A percentile compares a stretch with the other conserved stretches of the same genome.
Evolutionary conservation across 495 filamentous ascomycete species (phyloP).

Genomic region (Bacidia gigantensis): DNA sequence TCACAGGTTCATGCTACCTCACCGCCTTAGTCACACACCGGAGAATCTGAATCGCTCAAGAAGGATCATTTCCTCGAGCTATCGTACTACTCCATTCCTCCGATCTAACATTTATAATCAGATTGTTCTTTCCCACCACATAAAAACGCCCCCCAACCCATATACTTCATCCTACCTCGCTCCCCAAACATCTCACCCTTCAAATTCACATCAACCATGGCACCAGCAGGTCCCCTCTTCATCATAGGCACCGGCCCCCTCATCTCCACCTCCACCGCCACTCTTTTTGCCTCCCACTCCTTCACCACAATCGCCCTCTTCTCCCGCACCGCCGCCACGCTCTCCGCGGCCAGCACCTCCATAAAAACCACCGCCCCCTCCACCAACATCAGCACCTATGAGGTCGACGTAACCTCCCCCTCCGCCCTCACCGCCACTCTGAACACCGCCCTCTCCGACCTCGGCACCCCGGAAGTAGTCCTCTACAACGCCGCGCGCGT

Average conservation of each 20-base stretch:
- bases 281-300: slow-evolving; percentile 6
- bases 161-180: no score
- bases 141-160: no score
- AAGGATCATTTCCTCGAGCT: no score
- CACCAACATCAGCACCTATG: slow-evolving; percentile 5
- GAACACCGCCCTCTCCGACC: slow-evolving; percentile 7
- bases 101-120: no score
- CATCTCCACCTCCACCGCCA: slow-evolving; percentile 5
- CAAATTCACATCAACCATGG: no score
- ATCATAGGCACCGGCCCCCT: slow-evolving; percentile 10
- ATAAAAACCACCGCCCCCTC: slow-evolving; percentile 8
- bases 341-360: slow-evolving; percentile 4
- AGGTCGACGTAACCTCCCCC: slow-evolving; percentile 11
- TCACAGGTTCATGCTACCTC: no score
- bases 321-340: slow-evolving; percentile 9
- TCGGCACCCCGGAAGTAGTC: slow-evolving; percentile 11
- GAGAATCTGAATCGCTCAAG: no score
- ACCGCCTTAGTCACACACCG: no score
- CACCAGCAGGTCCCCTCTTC: slow-evolving; percentile 4
- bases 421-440: slow-evolving; percentile 6
- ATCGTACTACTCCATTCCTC: no score
- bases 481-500: slow-evolving; percentile 17
- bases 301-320: slow-evolving; percentile 13
- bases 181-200: no score
- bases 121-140: no score